A percentile compares a stretch with the other conserved stretches of the same genome.
phyloP scores from a whole-genome alignment of 495 filamentous ascomycete genomes.

The Hypoxylon trugodes region DNA sequence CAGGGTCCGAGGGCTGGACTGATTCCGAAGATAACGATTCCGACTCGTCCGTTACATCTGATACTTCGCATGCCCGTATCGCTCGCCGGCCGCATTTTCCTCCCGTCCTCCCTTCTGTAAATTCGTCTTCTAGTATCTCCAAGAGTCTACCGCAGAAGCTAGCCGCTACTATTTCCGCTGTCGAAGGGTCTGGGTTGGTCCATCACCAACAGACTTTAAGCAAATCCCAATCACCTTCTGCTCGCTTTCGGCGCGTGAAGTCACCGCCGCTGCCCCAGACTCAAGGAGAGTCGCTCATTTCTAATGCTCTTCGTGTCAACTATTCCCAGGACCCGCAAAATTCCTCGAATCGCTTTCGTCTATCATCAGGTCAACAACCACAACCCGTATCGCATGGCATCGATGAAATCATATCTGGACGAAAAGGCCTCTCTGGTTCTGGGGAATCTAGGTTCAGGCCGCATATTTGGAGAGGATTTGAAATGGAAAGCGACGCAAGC shows the following conservation, averaged over 20 bases:
- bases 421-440: not conserved
- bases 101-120: slow-evolving; percentile 32
- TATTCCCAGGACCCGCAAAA: slow-evolving; percentile 9
- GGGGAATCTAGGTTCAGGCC: not conserved
- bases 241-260: slow-evolving; percentile 35
- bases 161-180: slow-evolving; percentile 34
- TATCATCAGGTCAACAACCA: slow-evolving; percentile 7
- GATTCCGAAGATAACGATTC: slow-evolving; percentile 33
- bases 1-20: slow-evolving; percentile 35
- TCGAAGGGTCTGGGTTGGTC: slow-evolving; percentile 13
- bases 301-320: slow-evolving; percentile 26
- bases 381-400: slow-evolving; percentile 8
- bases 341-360: slow-evolving; percentile 7
- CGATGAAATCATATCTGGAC: slow-evolving; percentile 14
- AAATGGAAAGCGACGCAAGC: slow-evolving; percentile 14
- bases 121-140: slow-evolving; percentile 35
- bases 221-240: slow-evolving; percentile 33
- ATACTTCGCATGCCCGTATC: slow-evolving; percentile 39
- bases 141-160: slow-evolving; percentile 38
- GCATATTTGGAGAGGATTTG: slow-evolving; percentile 14
- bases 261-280: slow-evolving; percentile 25
- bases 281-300: slow-evolving; percentile 29
- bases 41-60: slow-evolving; percentile 34
- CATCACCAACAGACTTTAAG: slow-evolving; percentile 18
- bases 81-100: slow-evolving; percentile 38